Percentiles rank a stretch among this genome's conserved stretches.
Evolutionary conservation across 805 yeast species (phyloP).

Genomic region (Candida sonorensis): DNA sequence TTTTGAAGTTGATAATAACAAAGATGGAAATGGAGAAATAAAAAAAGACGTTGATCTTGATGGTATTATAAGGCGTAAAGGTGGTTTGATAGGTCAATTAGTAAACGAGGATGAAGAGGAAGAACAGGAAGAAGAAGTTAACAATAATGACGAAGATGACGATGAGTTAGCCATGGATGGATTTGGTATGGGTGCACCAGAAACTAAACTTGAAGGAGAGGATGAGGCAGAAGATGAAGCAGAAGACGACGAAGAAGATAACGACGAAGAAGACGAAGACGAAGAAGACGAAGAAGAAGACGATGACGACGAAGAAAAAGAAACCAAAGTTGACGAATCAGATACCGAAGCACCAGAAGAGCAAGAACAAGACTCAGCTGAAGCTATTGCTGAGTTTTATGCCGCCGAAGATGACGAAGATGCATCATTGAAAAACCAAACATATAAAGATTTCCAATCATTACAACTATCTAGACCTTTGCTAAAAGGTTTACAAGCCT

Average conservation of each 20-base stretch:
- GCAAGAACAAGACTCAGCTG: constrained; percentile 65
- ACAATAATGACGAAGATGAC: constrained; percentile 23
- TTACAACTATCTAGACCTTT: constrained; percentile 86
- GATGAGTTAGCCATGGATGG: constrained; percentile 37
- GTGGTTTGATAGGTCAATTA: constrained; percentile 41
- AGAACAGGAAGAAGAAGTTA: constrained; percentile 17
- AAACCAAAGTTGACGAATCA: too few relatives aligned
- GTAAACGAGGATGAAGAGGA: constrained; percentile 31
- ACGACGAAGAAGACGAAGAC: constrained; percentile 28
- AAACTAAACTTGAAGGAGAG: constrained; percentile 24
- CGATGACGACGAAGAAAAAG: constrained; percentile 17
- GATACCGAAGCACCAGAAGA: constrained; percentile 25
- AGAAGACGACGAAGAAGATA: constrained; percentile 23
- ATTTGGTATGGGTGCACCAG: constrained; percentile 31
- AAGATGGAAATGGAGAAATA: constrained; percentile 8
- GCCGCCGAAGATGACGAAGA: constrained; percentile 54
- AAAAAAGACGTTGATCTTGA: constrained; percentile 77
- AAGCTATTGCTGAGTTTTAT: constrained; percentile 75
- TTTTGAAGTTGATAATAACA: constrained; percentile 46
- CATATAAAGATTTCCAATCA: constrained; percentile 64
- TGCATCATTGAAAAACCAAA: constrained; percentile 31
- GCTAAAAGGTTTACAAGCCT: constrained; percentile 68
- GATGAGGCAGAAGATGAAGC: constrained; percentile 19
- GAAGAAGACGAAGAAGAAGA: constrained; percentile 28
- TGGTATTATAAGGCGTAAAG: constrained; percentile 78